phyloP scores from a whole-genome alignment of 495 filamentous ascomycete species.

The Tetracladium marchalianum region DNA sequence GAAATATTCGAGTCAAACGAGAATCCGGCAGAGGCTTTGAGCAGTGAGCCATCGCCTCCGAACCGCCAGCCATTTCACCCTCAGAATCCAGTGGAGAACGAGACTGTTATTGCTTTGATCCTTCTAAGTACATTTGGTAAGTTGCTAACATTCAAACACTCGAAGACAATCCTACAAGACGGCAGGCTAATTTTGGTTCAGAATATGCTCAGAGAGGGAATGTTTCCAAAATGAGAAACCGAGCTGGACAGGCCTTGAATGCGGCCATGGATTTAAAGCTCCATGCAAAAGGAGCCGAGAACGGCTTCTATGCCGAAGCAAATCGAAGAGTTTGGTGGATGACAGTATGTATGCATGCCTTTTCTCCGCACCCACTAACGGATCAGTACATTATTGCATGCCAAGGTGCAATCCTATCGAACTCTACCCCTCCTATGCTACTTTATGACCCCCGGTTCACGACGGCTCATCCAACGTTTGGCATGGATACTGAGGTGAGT shows the following conservation, averaged over 20 bases:
- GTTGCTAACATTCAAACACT: too few species aligned
- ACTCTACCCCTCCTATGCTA: constrained; percentile 43
- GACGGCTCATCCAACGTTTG: constrained; percentile 42
- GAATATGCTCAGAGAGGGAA: constrained; percentile 54
- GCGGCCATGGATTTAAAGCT: constrained; percentile 43
- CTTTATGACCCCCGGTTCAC: constrained; percentile 48
- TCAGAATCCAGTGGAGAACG: constrained; percentile 39
- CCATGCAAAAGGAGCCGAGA: constrained; percentile 35
- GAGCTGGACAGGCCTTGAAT: constrained; percentile 45
- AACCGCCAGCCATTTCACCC: constrained; percentile 41
- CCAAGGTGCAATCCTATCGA: constrained; percentile 51
- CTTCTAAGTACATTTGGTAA: constrained; percentile 40
- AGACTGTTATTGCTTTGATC: constrained; percentile 44
- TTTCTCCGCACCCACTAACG: background rate
- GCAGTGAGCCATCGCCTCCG: constrained; percentile 30
- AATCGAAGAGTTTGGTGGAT: constrained; percentile 53
- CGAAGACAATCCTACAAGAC: too few species aligned
- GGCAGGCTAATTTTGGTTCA: too few species aligned
- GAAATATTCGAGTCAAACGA: constrained; percentile 45
- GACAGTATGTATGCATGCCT: constrained; percentile 31
- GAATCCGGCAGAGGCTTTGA: constrained; percentile 41
- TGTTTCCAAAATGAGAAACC: constrained; percentile 50
- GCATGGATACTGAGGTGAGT: constrained; percentile 43
- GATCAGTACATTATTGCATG: constrained; percentile 46
- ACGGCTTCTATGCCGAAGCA: constrained; percentile 41